Percentiles rank a stretch among this genome's conserved stretches.
These are phyloP conservation scores for Daedalea quercina DNA, from an alignment of 768 basidiomycete genomes.

Conservation along the genomic window DNA sequence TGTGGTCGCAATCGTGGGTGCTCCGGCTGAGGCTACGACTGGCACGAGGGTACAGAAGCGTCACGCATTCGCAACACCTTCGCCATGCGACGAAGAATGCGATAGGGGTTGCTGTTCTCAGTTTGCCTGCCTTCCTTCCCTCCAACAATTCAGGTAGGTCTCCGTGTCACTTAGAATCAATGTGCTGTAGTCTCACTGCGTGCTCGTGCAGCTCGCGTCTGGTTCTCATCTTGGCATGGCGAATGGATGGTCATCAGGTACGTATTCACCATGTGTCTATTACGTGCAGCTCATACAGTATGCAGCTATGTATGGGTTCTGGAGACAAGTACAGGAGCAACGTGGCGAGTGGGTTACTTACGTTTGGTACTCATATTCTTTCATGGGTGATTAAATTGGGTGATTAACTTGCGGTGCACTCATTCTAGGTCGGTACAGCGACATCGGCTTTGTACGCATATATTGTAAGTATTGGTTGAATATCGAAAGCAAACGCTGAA, in stretches of 20 bases:
- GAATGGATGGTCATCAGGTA: slow-evolving; percentile 44
- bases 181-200: not conserved
- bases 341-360: slow-evolving; percentile 39
- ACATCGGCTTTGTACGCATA: slow-evolving; percentile 26
- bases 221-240: slow-evolving; percentile 33
- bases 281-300: not conserved
- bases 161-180: not conserved
- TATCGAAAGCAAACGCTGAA: not conserved
- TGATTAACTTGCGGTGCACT: too few species aligned
- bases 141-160: slow-evolving; percentile 25
- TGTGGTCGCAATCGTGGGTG: slow-evolving; percentile 16
- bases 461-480: slow-evolving; percentile 21
- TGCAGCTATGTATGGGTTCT: slow-evolving; percentile 41
- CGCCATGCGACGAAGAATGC: slow-evolving; percentile 42
- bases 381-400: too few species aligned
- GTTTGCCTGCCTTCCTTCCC: slow-evolving; percentile 38
- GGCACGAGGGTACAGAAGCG: slow-evolving; percentile 23
- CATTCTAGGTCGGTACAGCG: slow-evolving; percentile 23
- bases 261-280: not conserved
- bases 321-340: slow-evolving; percentile 46
- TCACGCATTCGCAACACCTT: slow-evolving; percentile 35
- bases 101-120: slow-evolving; percentile 34
- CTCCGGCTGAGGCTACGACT: slow-evolving; percentile 27
- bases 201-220: slow-evolving; percentile 25
- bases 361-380: slow-evolving; percentile 32